These are phyloP conservation scores for Rhizopogon sp. DNA, from an alignment of 768 basidiomycete species.

Conservation along the genomic window DNA sequence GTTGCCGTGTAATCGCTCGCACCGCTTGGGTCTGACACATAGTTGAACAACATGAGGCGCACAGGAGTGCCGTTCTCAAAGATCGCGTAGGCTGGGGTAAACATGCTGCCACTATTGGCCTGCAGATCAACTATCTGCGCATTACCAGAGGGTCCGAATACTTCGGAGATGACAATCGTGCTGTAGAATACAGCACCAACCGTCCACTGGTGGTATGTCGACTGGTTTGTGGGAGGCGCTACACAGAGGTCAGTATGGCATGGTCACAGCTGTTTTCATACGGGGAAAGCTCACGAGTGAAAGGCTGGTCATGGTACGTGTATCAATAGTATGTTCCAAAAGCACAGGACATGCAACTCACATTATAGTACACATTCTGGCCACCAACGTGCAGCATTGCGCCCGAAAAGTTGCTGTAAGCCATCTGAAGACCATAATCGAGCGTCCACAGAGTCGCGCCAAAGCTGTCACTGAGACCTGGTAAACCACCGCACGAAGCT, in stretches of 20 bases:
- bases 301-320: conserved; percentile 28
- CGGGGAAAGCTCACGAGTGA: conserved; percentile 34
- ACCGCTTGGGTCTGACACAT: conserved; percentile 36
- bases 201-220: conserved; percentile 32
- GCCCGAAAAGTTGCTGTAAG: conserved; percentile 40
- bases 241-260: not conserved
- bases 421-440: conserved; percentile 47
- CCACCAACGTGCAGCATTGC: conserved; percentile 46
- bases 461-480: conserved; percentile 46
- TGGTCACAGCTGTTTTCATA: not conserved
- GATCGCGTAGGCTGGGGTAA: conserved; percentile 48
- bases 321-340: not conserved
- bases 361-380: conserved; percentile 48
- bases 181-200: conserved; percentile 37
- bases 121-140: conserved; percentile 34
- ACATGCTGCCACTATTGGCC: conserved; percentile 19
- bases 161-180: conserved; percentile 32
- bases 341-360: conserved; percentile 21
- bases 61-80: conserved; percentile 58
- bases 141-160: conserved; percentile 28
- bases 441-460: conserved; percentile 46
- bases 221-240: conserved; percentile 40
- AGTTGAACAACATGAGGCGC: conserved; percentile 46
- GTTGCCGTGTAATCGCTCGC: conserved; percentile 32
- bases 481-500: conserved; percentile 51